These are phyloP conservation scores for Erysimum cheiranthoides DNA, from an alignment of 345 rosid species.

Conservation along the genomic window DNA sequence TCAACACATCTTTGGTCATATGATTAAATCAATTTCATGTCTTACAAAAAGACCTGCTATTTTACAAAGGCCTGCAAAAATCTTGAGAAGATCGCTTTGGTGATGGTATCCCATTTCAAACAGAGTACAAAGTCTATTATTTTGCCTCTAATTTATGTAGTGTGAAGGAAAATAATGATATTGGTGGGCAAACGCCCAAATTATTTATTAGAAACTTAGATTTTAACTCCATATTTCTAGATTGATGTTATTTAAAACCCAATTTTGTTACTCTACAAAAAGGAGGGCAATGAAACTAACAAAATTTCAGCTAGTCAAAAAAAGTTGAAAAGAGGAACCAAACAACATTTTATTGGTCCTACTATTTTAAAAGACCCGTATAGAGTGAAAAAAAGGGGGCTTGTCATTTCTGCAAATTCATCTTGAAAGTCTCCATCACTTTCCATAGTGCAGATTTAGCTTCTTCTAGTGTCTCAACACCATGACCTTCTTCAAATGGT, in stretches of 20 bases:
- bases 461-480: slow-evolving; percentile 84
- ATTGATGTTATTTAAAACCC: background rate
- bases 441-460: slow-evolving; percentile 85
- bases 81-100: too few species aligned
- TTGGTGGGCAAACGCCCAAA: background rate
- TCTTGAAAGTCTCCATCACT: slow-evolving; percentile 68
- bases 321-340: background rate
- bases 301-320: slow-evolving; percentile 32
- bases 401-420: slow-evolving; percentile 59
- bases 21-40: too few species aligned
- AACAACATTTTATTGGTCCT: slow-evolving; percentile 26
- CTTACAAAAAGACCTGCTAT: too few species aligned
- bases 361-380: background rate
- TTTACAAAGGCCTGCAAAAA: too few species aligned
- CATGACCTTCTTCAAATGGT: slow-evolving; percentile 77
- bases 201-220: slow-evolving; percentile 29
- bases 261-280: slow-evolving; percentile 22
- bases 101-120: too few species aligned
- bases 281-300: slow-evolving; percentile 13
- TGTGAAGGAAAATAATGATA: too few species aligned
- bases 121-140: too few species aligned
- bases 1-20: too few species aligned
- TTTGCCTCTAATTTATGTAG: too few species aligned
- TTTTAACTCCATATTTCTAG: slow-evolving; percentile 13
- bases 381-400: background rate